Evolutionary conservation across 2,329 filamentous ascomycete genomes (phyloP), one percentile per base, ranked within the genome.

Genomic region (Colletotrichum plurivorum): DNA sequence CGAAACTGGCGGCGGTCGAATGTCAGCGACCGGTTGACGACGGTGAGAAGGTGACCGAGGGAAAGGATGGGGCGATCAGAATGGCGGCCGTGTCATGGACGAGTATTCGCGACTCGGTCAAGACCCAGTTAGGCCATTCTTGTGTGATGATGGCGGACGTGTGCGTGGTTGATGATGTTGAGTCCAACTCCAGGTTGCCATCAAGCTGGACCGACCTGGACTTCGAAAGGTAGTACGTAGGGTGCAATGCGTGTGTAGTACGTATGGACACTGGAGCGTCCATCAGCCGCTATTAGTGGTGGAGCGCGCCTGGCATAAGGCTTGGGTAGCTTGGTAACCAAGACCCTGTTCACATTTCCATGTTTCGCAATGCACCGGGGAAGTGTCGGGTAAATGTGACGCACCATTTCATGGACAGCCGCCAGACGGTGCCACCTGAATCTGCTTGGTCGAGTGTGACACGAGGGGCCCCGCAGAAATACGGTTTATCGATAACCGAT

Each of bases 311-410:
- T 66, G 55, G 66, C 66, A 69, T 69, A 55, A 67, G 45, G 62
- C 54, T 43, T 51, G 52, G 54, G 54, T 25, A 69, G 63, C 55
- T 70, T 58, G 31, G 31, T 36, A 36, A 36, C 58, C 63, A 63
- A 67, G 64, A 67, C 67, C 56, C 67, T 67, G 67, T 55, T 54
- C 51, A 63, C 67, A 62, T 22, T 63, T 70, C 63, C 63, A 68
- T 63, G 67, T 70, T 70, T 70, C 67, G 67, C 63, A 70, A 68
- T 70, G 63, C 66, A 69, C 39, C 66, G 55, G 66, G 54, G 41
- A 69, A 69, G 62, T 69, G 43, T 69, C 54, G 62, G 66, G 51
- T 69, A 66, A 67, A 36, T 56, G 41, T 55, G 41, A 69, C 66
- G 66, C 66, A 54, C 49, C 27, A 25, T 13, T 22, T 52, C 20